Base-by-base conservation (phyloP, 352 stramenopile species). In the Phytophthora sp. region DNA sequence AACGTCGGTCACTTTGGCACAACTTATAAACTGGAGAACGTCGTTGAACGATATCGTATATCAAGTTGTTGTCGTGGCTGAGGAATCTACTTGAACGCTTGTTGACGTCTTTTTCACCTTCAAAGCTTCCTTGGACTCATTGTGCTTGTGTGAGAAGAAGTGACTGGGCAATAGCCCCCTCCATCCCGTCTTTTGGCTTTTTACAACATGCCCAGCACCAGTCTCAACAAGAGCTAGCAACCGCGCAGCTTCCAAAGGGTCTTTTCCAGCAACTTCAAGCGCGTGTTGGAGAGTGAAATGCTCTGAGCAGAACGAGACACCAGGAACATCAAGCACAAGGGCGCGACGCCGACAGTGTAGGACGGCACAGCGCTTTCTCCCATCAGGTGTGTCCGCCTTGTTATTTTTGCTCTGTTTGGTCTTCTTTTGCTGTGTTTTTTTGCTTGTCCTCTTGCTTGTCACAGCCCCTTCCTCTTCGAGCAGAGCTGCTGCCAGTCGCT, bases 211-310 rank as follows among this genome's bases (percentile, higher is more conserved):
- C 2, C 67, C 67, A 39, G 62, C 62, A 8, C 67, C 67, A 4
- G 58, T 61, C 20, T 73, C 68, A 31, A 76, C 68, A n/a, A 76
- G 35, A 3, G 78, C 69, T 30, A 93, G 70, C 60, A 91, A 62
- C 46, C 84, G 84, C 8, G 83, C 85, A 11, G 82, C 85, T 51
- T 88, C 79, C 1, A 89, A 50, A 20, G 76, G 83, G 21, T 91
- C 81, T 20, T 79, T 51, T 35, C 77, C 71, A 23, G 77, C 69
- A n/a, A 82, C 55, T 46, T 89, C 82, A 12, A 93, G 77, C 41
- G 82, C 82, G 41, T 86, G 76, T 52, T 93, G 84, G 7, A 81
- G 73, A 23, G 82, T 93, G 30, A 91, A 80, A 44, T 91, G 85
- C 24, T 70, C 54, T 4, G 53, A 30, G 13, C 83, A 92, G 44